Evolutionary conservation across 225 moss, liverwort and hornwort species (phyloP), one percentile per base, ranked within the genome.

Genomic region (Straminergon stramineum): DNA sequence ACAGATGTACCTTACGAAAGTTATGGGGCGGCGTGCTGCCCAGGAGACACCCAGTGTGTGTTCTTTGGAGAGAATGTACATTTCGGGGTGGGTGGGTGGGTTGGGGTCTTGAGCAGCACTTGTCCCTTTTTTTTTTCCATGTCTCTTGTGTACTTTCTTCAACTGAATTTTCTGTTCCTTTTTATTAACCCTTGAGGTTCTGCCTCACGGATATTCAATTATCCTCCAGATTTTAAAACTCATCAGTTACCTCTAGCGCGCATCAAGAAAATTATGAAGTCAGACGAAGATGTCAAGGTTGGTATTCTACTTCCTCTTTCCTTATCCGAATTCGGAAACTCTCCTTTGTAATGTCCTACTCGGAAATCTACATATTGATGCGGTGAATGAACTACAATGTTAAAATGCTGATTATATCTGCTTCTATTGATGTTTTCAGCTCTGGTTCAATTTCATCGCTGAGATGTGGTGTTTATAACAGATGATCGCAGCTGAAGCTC

Each of bases 401-500:
- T 61, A 17, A 24, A 18, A 60, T 60, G 62, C 34, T 48, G 32
- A 80, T 56, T 43, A 41, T 73, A 21, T 64, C 64, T 45, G 69
- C 60, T 79, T 79, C 35, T 88, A 11, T 79, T 28, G 73, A 79
- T 48, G 45, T 63, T 74, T 55, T 63, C 9, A 13, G 74, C 19
- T 39, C 51, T 66, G 64, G 86, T 68, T 85, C 55, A 27, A 75
- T 80, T 52, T 86, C 66, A 74, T 57, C 26, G 66, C 62, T 89
- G 79, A 92, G 71, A 79, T 86, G 41, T 91, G 79, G 53, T 66
- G 55, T 79, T 81, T 55, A 24, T n/a, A 79, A 74, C 94, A 98
- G 96, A 98, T 98, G 98, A 98, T 98, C 61, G 96, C 97, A 75
- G 97, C 97, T 58, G 98, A 98, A 92, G 98, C 98, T 66, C 97